Base-by-base conservation (phyloP, 345 rosid genomes). In the Syzygium aromaticum region DNA sequence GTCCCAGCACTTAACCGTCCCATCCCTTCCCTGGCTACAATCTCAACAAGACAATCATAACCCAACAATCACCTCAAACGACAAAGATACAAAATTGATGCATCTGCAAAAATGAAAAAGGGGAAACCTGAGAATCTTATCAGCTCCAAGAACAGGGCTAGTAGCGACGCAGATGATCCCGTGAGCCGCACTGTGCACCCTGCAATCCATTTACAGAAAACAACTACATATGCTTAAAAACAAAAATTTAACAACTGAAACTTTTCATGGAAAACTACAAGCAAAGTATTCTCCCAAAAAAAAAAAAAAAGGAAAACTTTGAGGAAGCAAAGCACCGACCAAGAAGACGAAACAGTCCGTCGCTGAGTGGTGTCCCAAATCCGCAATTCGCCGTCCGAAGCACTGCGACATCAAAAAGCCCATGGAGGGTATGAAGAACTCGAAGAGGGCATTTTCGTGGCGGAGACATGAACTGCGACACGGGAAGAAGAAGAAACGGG, bases 1-100 rank as follows among this genome's bases (percentile, higher is more conserved):
- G 90, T 93, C 98, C 99, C 99, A 98, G 87, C 93, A 92, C 93
- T 98, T 96, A 3, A 96, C 96, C 90, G 97, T 95, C 90, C 99
- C 99, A 92, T 98, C 99, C 92, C 95, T 94, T 25, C 99, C 99
- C 91, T 97, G 99, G 90, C 99, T 96, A 92, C 83, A 86, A n/a
- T 38, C 77, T 30, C 28, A 54, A 51, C 73, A 87, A 11, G 83
- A 11, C 15, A 61, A 52, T 40, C 12, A 19, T 23, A 85, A 53
- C 63, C 51, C 51, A 82, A 57, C 73, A 38, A 12, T 84, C 84
- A 51, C 86, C 23, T 49, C 22, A 78, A 77, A 17, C 51, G 43
- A 78, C 8, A 87, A 64, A 14, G 22, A 84, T 43, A 54, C 27
- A 63, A 77, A 15, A 27, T 22, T 17, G 27, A 49, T n/a, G 85